A percentile compares a stretch with the other conserved stretches of the same genome.
These are phyloP conservation scores for Cucurbita ficifolia DNA, from an alignment of 306 rosid species.

Conservation along the genomic window DNA sequence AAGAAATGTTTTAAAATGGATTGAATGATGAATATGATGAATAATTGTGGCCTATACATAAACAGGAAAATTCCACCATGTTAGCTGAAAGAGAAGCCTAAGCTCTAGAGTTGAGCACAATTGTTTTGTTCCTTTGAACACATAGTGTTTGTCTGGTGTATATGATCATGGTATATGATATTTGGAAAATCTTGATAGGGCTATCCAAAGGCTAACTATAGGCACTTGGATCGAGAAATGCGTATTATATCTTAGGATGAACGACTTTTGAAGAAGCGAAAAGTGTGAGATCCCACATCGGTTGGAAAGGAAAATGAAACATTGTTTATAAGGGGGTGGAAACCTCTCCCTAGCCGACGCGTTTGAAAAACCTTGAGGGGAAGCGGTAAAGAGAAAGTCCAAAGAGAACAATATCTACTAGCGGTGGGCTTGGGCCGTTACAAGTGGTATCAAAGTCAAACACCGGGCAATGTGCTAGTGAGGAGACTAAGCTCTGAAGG, in stretches of 20 bases:
- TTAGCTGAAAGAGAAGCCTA: neutral
- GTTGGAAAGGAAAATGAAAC: too few relatives aligned
- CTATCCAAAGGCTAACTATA: neutral
- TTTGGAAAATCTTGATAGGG: neutral
- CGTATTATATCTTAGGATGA: neutral
- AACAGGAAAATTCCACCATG: constrained; percentile 11
- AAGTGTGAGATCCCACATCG: neutral
- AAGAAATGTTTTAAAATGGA: neutral
- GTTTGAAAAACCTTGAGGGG: too few relatives aligned
- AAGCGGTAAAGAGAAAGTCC: too few relatives aligned
- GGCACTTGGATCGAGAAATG: neutral
- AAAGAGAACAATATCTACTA: too few relatives aligned
- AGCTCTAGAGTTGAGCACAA: neutral
- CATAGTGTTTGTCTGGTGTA: neutral
- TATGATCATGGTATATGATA: neutral
- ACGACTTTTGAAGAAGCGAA: neutral
- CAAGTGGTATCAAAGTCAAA: too few relatives aligned
- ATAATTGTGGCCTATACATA: neutral
- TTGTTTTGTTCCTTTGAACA: neutral
- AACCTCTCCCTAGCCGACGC: too few relatives aligned
- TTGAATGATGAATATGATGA: neutral
- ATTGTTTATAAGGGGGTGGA: too few relatives aligned
- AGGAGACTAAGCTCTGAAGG: too few relatives aligned
- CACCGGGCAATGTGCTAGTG: too few relatives aligned
- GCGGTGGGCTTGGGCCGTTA: too few relatives aligned